phyloP scores from a whole-genome alignment of 2,329 filamentous ascomycete genomes.

The Ceratocystis huliohia region DNA sequence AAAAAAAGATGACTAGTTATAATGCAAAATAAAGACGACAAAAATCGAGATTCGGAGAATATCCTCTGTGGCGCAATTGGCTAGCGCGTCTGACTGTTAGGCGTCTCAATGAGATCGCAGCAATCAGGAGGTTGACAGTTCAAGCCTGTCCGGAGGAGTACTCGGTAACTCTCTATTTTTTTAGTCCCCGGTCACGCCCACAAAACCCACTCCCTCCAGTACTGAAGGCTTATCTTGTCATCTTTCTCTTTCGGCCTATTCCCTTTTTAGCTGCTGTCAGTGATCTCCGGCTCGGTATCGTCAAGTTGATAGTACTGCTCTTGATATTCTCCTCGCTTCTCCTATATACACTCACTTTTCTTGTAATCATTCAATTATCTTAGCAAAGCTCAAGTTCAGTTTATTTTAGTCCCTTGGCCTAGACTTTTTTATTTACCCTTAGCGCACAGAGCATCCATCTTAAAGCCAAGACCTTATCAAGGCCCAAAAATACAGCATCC shows the following conservation, averaged over 20 bases:
- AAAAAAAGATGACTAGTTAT: no score
- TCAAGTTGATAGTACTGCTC: no score
- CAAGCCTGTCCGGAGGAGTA: constrained; percentile 21
- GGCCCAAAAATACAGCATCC: not conserved
- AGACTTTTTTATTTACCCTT: not conserved
- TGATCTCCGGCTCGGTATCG: no score
- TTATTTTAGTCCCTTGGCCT: not conserved
- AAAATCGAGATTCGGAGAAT: no score
- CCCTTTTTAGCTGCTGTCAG: no score
- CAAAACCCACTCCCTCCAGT: not conserved
- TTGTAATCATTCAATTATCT: not conserved
- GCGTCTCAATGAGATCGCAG: not conserved
- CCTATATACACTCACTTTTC: not conserved
- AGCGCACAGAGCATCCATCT: constrained; percentile 1
- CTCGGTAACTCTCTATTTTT: constrained; percentile 1
- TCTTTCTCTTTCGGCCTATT: no score
- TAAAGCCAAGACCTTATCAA: not conserved
- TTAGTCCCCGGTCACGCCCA: not conserved
- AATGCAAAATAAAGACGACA: no score
- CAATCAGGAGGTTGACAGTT: constrained; percentile 22
- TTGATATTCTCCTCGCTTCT: not conserved
- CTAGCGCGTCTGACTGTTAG: constrained; percentile 50
- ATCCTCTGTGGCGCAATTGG: constrained; percentile 37
- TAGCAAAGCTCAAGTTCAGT: no score
- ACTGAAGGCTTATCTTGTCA: no score